Base-by-base conservation (phyloP, 345 rosid genomes). In the Aurinia saxatilis region DNA sequence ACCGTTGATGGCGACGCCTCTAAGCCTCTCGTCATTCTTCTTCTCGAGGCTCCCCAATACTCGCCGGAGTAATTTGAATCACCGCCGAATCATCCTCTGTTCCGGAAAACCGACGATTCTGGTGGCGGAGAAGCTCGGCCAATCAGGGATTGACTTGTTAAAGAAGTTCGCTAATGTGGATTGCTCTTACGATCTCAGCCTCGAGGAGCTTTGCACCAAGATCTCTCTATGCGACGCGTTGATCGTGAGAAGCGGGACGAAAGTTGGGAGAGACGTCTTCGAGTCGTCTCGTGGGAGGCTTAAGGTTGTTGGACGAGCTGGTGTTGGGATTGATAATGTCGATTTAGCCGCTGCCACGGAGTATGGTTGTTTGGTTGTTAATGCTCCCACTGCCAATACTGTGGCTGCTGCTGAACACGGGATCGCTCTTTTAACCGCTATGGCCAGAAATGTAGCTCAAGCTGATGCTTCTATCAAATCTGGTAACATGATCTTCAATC, bases 381-480 rank as follows among this genome's bases (percentile, higher is more conserved):
- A 81, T 59, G 85, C 85, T 42, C 82, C 82, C 1, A 74, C 85
- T 2, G 82, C 85, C 0, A 81, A 81, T 54, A 81, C 82, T 3
- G 66, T 78, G 16, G 82, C 85, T 9, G 85, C 85, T 36, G 85
- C 82, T 0, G 82, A 81, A 37, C 85, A 81, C 34, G 85, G 80
- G 30, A 76, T 81, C 33, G 85, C 83, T 8, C 71, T 81, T 69
- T 49, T 81, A 11, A 60, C 78, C 18, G 67, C 83, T 16, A 76
- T 79, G 81, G 76, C 83, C 38, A 68, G 85, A n/a, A 81, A 81
- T 48, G 57, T 81, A 25, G 78, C 85, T 52, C 83, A 79, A 51
- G 81, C 81, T 44, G 78, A 78, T 79, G 79, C 83, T 42, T 81
- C 85, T 31, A 41, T 82, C 39, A 84, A 84, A 69, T 66, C 87